A percentile compares a stretch with the other conserved stretches of the same genome.
These are phyloP conservation scores for Mortierella sp. DNA, from an alignment of 371 early-diverging fungal species.

Conservation along the genomic window DNA sequence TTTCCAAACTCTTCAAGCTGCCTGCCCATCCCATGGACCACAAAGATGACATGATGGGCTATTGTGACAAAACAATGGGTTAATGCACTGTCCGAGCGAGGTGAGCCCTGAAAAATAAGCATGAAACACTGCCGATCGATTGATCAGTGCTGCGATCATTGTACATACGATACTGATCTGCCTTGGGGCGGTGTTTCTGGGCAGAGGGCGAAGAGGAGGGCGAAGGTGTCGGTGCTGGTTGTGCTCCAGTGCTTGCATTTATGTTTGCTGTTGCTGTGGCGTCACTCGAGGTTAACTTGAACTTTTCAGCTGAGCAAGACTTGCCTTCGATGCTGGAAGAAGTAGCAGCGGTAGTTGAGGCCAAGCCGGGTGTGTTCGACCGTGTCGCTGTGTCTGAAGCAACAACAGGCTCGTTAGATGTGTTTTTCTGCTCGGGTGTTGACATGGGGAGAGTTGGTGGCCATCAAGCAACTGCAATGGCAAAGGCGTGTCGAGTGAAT, in stretches of 20 bases:
- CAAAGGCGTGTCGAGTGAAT: not conserved
- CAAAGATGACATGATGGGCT: constrained; percentile 67
- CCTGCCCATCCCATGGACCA: constrained; percentile 81
- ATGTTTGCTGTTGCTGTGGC: not conserved
- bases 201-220: not conserved
- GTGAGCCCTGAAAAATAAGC: not conserved
- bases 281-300: not conserved
- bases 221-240: not conserved
- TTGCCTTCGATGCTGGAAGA: not conserved
- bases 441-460: not conserved
- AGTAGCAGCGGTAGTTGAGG: not conserved
- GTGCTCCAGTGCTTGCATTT: not conserved
- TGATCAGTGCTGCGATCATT: not conserved
- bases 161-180: constrained; percentile 22
- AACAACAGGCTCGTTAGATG: not conserved
- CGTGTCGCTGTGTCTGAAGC: not conserved
- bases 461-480: not conserved
- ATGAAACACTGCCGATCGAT: too few species aligned
- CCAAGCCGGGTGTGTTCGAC: not conserved
- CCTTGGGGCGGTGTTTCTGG: not conserved
- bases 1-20: constrained; percentile 69
- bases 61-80: not conserved
- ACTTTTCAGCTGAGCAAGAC: not conserved
- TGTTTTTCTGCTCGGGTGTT: not conserved
- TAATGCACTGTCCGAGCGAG: not conserved